Evolutionary conservation across 1,139 yeast species (phyloP).

Genomic region (Kodamaea ohmeri): DNA sequence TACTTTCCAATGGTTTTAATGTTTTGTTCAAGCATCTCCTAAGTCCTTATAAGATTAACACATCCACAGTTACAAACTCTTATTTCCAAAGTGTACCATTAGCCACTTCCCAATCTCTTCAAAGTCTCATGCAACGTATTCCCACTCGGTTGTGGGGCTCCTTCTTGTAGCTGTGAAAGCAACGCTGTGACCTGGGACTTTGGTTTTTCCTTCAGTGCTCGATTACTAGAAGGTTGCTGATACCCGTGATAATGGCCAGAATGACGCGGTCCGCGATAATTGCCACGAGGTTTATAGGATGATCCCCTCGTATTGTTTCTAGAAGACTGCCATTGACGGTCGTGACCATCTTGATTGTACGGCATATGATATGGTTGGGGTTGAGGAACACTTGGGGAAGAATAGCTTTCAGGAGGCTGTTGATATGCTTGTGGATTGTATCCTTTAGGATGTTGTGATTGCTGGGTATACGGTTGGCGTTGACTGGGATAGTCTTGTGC

Average conservation of each 20-base stretch:
- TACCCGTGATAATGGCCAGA: conserved; percentile 1
- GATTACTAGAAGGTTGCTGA: conserved; percentile 7
- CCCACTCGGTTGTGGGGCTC: conserved; percentile 8
- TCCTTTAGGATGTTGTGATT: conserved; percentile 1
- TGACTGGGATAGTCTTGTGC: too few species aligned
- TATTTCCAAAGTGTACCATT: too few species aligned
- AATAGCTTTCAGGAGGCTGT: too few species aligned
- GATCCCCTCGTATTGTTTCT: too few species aligned
- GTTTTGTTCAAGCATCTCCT: too few species aligned
- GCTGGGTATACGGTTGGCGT: background rate
- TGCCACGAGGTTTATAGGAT: conserved; percentile 4
- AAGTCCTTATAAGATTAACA: background rate
- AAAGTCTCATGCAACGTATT: conserved; percentile 37
- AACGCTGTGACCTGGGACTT: conserved; percentile 23
- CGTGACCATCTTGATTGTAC: too few species aligned
- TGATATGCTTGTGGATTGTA: conserved; percentile 1
- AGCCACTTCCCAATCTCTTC: conserved; percentile 32
- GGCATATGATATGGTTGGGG: too few species aligned
- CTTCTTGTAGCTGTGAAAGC: conserved; percentile 29
- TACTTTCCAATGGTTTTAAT: too few species aligned
- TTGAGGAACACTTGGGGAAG: too few species aligned
- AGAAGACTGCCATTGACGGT: too few species aligned
- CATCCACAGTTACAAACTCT: background rate
- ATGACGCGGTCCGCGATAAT: conserved; percentile 4
- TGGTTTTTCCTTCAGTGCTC: conserved; percentile 7